phyloP scores from a whole-genome alignment of 345 rosid species.

The Eucalyptus grandis region DNA sequence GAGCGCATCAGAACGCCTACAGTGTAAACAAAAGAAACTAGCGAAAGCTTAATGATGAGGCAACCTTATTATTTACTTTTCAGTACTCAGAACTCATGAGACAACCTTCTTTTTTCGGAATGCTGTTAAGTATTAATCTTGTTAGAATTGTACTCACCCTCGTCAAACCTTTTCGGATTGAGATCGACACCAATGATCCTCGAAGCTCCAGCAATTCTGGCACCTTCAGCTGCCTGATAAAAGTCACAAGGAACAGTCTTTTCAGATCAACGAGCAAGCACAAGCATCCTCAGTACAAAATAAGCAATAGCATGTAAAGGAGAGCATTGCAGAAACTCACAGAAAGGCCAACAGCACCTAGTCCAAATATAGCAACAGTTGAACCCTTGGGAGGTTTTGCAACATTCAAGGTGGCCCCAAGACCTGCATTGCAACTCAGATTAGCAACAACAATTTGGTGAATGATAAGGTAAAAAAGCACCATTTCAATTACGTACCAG shows the following conservation, averaged over 20 bases:
- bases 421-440: slow-evolving; percentile 2
- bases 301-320: background rate
- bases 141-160: slow-evolving; percentile 2
- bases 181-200: slow-evolving; percentile 29
- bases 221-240: slow-evolving; percentile 28
- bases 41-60: background rate
- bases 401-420: slow-evolving; percentile 30
- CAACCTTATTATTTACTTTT: background rate
- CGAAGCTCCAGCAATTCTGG: slow-evolving; percentile 28
- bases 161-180: slow-evolving; percentile 9
- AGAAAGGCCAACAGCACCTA: slow-evolving; percentile 37
- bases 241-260: background rate
- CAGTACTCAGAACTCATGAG: background rate
- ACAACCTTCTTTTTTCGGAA: background rate
- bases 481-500: background rate
- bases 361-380: slow-evolving; percentile 22
- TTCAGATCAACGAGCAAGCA: background rate
- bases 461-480: background rate
- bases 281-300: background rate
- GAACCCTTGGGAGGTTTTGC: slow-evolving; percentile 21
- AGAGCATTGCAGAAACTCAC: background rate
- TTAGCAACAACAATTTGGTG: no score
- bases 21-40: background rate
- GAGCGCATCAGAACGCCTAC: background rate
- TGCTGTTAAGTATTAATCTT: background rate